Evolutionary conservation across 2,329 filamentous ascomycete species (phyloP), one percentile per base, ranked within the genome.

Genomic region (Paraconiothyrium brasiliense): DNA sequence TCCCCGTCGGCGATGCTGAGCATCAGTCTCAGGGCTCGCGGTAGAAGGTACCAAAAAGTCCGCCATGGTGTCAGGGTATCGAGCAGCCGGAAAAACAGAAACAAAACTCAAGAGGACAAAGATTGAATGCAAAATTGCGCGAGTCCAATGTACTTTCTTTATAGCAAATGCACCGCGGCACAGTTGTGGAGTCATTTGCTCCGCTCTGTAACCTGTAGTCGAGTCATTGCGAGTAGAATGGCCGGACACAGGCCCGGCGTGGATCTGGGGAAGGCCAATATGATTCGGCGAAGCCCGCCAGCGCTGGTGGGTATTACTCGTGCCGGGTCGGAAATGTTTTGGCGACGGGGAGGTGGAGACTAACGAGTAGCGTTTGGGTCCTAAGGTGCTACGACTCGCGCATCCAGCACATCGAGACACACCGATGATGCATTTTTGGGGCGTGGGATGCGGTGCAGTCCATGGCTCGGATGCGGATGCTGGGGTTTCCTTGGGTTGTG

Each of bases 21-120:
- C 69, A 62, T 76, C 71, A 9, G 61, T 66, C 54, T 71, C 68
- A 11, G 67, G 65, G n/a, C 51, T 58, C 44, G 34, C 55, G 27
- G 63, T 64, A n/a, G 67, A 67, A 14, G 73, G 72, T 16, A 75
- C 67, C n/a, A 74, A 57, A 54, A 74, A 74, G 41, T 75, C 69
- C 49, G 70, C 69, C 71, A 74, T 74, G 57, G 57, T 63, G 48
- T 43, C 8, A n/a, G 47, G 57, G 57, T 58, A 52, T 44, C 39
- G 27, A 44, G 11, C 48, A 50, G 50, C 11, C 48, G 16, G 5
- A 24, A 49, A 13, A 34, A 27, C 27, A 54, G 30, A 48, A 46
- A 32, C 47, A 48, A 35, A 20, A 37, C 13, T 5, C 8, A 27
- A 27, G 20, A 13, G 43, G 35, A 34, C 39, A 37, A 9, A 35